Percentiles rank a stretch among this genome's conserved stretches.
phyloP scores from a whole-genome alignment of 306 rosid species.

The Inga leiocalycina region DNA sequence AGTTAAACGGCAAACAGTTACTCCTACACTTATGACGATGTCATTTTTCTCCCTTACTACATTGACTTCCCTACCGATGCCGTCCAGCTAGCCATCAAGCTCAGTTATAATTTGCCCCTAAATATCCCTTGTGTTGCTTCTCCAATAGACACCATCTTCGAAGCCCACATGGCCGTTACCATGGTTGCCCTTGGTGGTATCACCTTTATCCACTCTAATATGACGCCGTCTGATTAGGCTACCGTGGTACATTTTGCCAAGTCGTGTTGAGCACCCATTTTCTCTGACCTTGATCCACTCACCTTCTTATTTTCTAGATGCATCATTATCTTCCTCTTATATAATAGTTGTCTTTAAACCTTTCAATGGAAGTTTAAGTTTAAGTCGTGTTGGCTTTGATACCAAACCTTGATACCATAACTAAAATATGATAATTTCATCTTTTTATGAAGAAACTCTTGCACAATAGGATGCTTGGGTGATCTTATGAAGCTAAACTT shows the following conservation, averaged over 20 bases:
- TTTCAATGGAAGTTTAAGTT: constrained; percentile 16
- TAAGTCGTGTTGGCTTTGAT: too few species aligned
- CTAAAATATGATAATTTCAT: too few species aligned
- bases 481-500: constrained; percentile 84
- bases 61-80: constrained; percentile 67
- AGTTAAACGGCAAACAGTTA: too few species aligned
- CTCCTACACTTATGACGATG: constrained; percentile 75
- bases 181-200: constrained; percentile 70
- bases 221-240: constrained; percentile 44
- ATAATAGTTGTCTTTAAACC: constrained; percentile 35
- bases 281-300: constrained; percentile 41
- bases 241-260: constrained; percentile 50
- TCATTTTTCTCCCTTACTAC: constrained; percentile 74
- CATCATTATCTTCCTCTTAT: too few species aligned
- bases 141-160: constrained; percentile 76
- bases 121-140: constrained; percentile 62
- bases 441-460: too few species aligned
- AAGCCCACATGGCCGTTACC: constrained; percentile 55
- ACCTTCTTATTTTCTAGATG: too few species aligned
- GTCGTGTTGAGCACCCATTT: constrained; percentile 62
- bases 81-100: constrained; percentile 45
- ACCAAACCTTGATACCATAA: too few species aligned
- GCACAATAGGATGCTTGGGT: constrained; percentile 82
- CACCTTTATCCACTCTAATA: constrained; percentile 59
- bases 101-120: constrained; percentile 52